Base-by-base conservation (phyloP, 352 stramenopile genomes). In the Pythium sp. region DNA sequence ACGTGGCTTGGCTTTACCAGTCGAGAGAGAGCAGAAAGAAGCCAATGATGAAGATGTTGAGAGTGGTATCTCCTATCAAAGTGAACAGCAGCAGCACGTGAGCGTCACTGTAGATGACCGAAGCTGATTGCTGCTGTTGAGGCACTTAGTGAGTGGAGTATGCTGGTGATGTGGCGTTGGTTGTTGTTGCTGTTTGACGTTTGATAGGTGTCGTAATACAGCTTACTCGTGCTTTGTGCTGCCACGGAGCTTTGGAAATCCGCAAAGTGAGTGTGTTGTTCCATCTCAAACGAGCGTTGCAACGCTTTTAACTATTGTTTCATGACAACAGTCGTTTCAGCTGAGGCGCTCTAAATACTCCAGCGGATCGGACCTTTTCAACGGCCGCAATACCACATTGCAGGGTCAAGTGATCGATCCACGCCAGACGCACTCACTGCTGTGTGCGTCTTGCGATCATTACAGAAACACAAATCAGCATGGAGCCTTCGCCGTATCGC, bases 401-500 rank as follows among this genome's bases (percentile, higher is more conserved):
- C 36, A 9, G 2, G 2, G 12, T 43, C 36, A 43, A 43, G 36
- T 43, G 36, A 43, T 43, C 36, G 36, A 43, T 43, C 36, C 36
- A 14, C 36, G 36, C 9, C 36, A 43, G 11, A 26, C 24, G 24
- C 24, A 41, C 34, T 41, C 34, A 11, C 36, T 43, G 36, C 11
- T 41, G 34, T 15, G 24, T 26, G 24, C 24, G 24, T 43, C 51
- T 57, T 30, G 51, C 11, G 22, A 7, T 3, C 9, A 8, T 6
- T 58, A 26, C 22, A 30, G 49, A 26, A 32, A 34, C 15, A 5
- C 41, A 22, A 3, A 22, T n/a, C 28, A 32, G 1, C 34, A 72
- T 72, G 67, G 67, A 72, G 60, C 67, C 67, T 3, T 60, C 67
- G 4, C 46, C 60, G 14, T 56, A 55, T 34, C 59, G 67, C 5